Percentiles rank a stretch among this genome's conserved stretches.
Conservation (phyloP, 179 eudicot genomes). For the Sideroxylon spinosum region DNA sequence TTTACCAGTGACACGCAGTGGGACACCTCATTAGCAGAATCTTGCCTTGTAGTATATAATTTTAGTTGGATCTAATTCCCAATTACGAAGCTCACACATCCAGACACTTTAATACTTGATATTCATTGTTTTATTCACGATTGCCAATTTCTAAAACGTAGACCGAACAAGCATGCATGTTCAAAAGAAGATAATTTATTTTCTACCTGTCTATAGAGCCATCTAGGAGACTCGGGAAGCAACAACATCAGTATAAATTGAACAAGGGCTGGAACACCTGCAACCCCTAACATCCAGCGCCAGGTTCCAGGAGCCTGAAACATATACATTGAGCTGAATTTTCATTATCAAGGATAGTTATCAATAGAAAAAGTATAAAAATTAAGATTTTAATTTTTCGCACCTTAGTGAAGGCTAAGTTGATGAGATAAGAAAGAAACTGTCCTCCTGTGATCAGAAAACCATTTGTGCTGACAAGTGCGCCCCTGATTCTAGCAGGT, state of each 20-base stretch:
- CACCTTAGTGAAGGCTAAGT: constrained; percentile 65
- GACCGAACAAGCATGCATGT: too few species aligned
- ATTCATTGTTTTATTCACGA: too few species aligned
- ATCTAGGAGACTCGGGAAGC: constrained; percentile 84
- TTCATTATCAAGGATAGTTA: neutral
- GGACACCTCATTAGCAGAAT: too few species aligned
- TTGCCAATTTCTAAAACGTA: too few species aligned
- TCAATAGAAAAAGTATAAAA: neutral
- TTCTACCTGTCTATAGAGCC: constrained; percentile 69
- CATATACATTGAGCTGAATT: neutral
- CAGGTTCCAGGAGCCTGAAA: constrained; percentile 57
- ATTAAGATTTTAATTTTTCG: neutral
- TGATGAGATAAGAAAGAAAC: constrained; percentile 61
- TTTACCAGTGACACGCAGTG: too few species aligned
- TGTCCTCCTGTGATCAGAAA: constrained; percentile 77
- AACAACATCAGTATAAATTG: constrained; percentile 62
- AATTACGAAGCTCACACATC: too few species aligned
- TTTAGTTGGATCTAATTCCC: too few species aligned
- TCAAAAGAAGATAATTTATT: too few species aligned
- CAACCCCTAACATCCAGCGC: constrained; percentile 92
- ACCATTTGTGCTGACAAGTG: constrained; percentile 78
- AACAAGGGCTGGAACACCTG: constrained; percentile 63
- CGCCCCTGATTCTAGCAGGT: constrained; percentile 68
- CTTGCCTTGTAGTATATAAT: too few species aligned
- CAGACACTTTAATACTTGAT: too few species aligned